Conservation (phyloP, 176 grass and related monocot genomes). For the Tillandsia leiboldiana region DNA sequence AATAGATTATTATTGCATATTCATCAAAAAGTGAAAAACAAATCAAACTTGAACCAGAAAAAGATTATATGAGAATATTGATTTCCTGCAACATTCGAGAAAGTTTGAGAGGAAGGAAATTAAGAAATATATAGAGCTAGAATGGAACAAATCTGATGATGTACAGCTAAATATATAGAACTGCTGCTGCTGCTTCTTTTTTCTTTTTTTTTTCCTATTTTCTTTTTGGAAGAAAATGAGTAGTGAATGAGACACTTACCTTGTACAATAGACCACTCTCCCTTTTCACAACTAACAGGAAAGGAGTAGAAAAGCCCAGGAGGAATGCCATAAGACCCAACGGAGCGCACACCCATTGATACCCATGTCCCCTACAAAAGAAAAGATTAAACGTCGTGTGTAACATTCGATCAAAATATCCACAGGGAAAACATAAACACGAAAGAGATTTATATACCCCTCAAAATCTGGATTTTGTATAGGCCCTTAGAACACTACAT, state of each 20-base stretch:
- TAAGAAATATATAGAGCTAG: no score
- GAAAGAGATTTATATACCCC: no score
- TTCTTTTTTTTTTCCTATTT: no score
- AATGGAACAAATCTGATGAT: no score
- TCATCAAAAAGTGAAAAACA: neutral
- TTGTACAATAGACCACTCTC: conserved; percentile 56
- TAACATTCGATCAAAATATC: neutral
- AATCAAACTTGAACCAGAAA: neutral
- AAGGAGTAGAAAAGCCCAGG: conserved; percentile 52
- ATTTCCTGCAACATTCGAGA: conserved; percentile 1
- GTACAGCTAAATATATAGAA: no score
- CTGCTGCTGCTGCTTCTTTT: no score
- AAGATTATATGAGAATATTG: neutral
- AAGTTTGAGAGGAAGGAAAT: neutral
- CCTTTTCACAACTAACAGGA: conserved; percentile 57
- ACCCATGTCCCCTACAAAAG: conserved; percentile 51
- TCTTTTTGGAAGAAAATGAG: no score
- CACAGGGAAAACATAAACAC: neutral
- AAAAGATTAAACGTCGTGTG: neutral
- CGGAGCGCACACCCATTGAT: conserved; percentile 71
- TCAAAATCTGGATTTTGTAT: no score
- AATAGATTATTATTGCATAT: no score
- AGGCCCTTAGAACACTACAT: no score
- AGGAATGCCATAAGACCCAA: conserved; percentile 50
- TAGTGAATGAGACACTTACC: conserved; percentile 25